Conservation (phyloP, 345 rosid species). For the Jatropha curcas region DNA sequence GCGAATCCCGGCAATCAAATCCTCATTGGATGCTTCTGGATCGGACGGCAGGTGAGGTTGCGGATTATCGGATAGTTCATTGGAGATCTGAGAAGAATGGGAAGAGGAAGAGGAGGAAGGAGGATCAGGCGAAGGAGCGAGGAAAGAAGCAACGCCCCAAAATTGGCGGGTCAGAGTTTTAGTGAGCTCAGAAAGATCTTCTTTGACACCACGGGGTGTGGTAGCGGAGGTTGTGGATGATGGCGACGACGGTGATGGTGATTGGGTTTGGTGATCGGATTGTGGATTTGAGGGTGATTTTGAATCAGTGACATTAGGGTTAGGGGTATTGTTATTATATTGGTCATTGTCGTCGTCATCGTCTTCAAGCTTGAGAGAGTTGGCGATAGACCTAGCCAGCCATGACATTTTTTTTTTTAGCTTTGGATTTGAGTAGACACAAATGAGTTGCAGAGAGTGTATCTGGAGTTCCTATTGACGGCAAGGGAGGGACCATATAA, state of each 20-base stretch:
- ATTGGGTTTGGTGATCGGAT: slow-evolving; percentile 22
- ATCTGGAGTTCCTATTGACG: neutral
- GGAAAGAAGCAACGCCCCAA: slow-evolving; percentile 94
- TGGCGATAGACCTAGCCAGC: slow-evolving; percentile 67
- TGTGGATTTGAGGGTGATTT: neutral
- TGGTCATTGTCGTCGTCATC: no score
- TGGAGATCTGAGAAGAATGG: slow-evolving; percentile 18
- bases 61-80: slow-evolving; percentile 7
- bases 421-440: neutral
- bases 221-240: slow-evolving; percentile 22
- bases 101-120: slow-evolving; percentile 1
- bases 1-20: slow-evolving; percentile 50
- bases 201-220: slow-evolving; percentile 70
- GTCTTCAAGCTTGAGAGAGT: slow-evolving; percentile 54
- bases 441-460: slow-evolving; percentile 2
- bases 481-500: no score
- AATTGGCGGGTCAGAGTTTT: slow-evolving; percentile 73
- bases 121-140: slow-evolving; percentile 74
- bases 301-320: slow-evolving; percentile 12
- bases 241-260: slow-evolving; percentile 17
- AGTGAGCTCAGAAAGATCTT: slow-evolving; percentile 78
- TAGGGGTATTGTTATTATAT: neutral
- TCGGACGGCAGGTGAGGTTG: slow-evolving; percentile 22
- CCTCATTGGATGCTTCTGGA: slow-evolving; percentile 35
- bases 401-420: slow-evolving; percentile 56